Conservation (phyloP, 2,329 filamentous ascomycete genomes). For the Penicillium crustosum region DNA sequence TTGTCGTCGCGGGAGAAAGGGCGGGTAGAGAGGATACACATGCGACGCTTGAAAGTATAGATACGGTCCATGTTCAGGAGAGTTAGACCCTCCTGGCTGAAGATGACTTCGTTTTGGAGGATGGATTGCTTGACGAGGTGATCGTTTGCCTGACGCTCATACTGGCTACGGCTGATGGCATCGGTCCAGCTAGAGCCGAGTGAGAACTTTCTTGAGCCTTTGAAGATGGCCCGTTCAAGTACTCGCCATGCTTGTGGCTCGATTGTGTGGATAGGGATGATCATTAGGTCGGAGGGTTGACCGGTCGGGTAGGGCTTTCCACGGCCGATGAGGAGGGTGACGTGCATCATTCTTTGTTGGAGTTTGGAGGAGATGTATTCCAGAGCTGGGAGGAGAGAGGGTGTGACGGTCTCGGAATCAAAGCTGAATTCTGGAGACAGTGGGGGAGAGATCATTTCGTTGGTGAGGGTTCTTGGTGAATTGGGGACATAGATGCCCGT, state of each 20-base stretch:
- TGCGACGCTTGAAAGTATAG: conserved; percentile 46
- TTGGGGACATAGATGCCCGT: conserved; percentile 38
- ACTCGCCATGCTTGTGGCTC: conserved; percentile 32
- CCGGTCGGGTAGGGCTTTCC: conserved; percentile 42
- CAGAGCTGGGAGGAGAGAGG: conserved; percentile 40
- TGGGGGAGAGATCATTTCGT: conserved; percentile 45
- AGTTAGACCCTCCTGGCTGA: conserved; percentile 46
- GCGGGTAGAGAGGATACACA: conserved; percentile 39
- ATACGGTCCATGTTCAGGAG: conserved; percentile 48
- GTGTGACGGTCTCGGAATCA: conserved; percentile 38
- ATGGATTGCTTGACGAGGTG: conserved; percentile 46
- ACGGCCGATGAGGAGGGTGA: conserved; percentile 43
- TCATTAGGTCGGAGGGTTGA: conserved; percentile 39
- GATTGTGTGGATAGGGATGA: conserved; percentile 39
- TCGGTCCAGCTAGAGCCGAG: conserved; percentile 42
- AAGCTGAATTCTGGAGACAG: conserved; percentile 41
- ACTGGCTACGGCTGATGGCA: conserved; percentile 37
- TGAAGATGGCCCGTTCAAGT: conserved; percentile 37
- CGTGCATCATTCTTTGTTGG: conserved; percentile 40
- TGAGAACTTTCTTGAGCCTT: conserved; percentile 39
- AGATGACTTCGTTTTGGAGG: conserved; percentile 46
- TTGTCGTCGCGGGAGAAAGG: conserved; percentile 31
- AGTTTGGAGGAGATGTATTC: conserved; percentile 46
- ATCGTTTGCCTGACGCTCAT: conserved; percentile 38
- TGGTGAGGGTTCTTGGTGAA: conserved; percentile 38